Conservation (phyloP, 208 protist species). For the Paratrypanosoma confusum region DNA sequence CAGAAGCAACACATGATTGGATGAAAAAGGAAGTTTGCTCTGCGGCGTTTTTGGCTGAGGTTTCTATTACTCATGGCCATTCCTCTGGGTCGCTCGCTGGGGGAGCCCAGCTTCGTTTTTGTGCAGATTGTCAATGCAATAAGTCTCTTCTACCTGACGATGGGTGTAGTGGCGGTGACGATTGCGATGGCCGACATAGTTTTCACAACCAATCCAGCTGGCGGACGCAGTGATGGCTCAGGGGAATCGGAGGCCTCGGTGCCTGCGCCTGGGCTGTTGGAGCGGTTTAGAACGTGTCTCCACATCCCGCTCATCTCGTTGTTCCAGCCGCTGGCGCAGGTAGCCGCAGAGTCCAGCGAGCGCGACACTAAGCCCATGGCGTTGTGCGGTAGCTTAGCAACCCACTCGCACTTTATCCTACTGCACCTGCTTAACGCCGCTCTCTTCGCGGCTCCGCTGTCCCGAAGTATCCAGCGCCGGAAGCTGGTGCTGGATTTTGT, state of each 20-base stretch:
- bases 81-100: slow-evolving; percentile 32
- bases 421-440: slow-evolving; percentile 49
- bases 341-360: background rate
- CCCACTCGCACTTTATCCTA: slow-evolving; percentile 30
- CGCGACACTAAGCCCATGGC: background rate
- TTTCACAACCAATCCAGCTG: background rate
- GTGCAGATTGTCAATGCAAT: slow-evolving; percentile 49
- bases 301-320: slow-evolving; percentile 43
- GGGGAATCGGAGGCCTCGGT: background rate
- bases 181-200: slow-evolving; percentile 24
- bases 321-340: slow-evolving; percentile 16
- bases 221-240: background rate
- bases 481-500: slow-evolving; percentile 77
- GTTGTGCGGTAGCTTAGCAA: slow-evolving; percentile 2
- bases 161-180: slow-evolving; percentile 25
- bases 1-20: background rate
- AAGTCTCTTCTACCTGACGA: slow-evolving; percentile 42
- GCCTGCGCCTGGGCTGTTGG: no score
- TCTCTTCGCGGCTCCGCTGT: slow-evolving; percentile 34
- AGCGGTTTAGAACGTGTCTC: no score
- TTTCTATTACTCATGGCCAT: no score
- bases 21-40: background rate
- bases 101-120: slow-evolving; percentile 40
- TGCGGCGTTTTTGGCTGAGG: no score
- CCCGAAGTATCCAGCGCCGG: slow-evolving; percentile 52